Percentiles rank a stretch among this genome's conserved stretches.
phyloP scores from a whole-genome alignment of 1,284 basidiomycete genomes.

The Golubevia pallescens region DNA sequence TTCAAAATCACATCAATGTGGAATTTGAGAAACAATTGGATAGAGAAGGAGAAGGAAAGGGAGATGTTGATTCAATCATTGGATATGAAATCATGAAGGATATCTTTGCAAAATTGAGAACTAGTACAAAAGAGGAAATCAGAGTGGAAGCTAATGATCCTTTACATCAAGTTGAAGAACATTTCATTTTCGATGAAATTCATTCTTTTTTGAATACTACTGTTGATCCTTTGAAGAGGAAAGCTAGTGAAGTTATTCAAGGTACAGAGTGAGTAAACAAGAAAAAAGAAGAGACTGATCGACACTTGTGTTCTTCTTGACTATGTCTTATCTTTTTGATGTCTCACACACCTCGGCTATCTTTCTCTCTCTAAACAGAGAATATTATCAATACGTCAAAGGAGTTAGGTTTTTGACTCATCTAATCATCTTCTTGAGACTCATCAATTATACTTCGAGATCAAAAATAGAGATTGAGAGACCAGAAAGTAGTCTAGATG shows the following conservation, averaged over 20 bases:
- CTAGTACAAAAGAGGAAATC: no score
- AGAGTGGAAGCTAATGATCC: constrained; percentile 36
- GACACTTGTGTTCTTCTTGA: no score
- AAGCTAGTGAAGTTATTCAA: background rate
- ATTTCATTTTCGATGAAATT: constrained; percentile 48
- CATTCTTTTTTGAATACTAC: constrained; percentile 1
- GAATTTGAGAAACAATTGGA: background rate
- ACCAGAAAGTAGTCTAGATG: background rate
- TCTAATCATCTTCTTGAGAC: constrained; percentile 51
- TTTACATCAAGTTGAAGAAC: constrained; percentile 52
- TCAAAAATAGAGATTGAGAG: background rate
- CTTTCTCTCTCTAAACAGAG: background rate
- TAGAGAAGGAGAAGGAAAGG: constrained; percentile 2
- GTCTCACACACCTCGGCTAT: background rate
- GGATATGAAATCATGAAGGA: no score
- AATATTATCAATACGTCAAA: constrained; percentile 31
- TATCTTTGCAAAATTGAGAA: no score
- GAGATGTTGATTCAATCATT: background rate
- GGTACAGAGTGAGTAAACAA: no score
- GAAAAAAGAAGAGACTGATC: no score
- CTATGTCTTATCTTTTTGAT: background rate
- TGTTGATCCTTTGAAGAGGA: background rate
- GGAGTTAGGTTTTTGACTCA: constrained; percentile 60
- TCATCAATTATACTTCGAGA: constrained; percentile 23
- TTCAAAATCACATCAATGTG: background rate